phyloP scores from a whole-genome alignment of 2,329 filamentous ascomycete genomes.

The Cladophialophora psammophila region DNA sequence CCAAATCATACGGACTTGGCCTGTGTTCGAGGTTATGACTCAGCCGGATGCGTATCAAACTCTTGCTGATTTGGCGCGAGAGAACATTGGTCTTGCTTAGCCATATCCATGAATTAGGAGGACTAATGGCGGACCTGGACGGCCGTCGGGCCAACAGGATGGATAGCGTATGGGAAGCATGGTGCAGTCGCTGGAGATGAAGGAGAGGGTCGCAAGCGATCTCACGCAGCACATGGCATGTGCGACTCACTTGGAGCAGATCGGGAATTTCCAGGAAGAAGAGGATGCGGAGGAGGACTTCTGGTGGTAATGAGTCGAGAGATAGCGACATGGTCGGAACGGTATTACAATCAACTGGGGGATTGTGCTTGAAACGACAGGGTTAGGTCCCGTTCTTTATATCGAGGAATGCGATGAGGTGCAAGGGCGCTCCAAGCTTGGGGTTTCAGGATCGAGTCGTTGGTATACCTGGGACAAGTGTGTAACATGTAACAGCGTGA shows the following conservation, averaged over 20 bases:
- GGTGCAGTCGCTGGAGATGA: constrained; percentile 67
- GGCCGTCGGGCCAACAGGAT: constrained; percentile 64
- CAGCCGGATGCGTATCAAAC: constrained; percentile 70
- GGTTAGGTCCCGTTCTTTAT: neutral
- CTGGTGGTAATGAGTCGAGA: constrained; percentile 48
- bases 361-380: neutral
- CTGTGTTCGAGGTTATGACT: constrained; percentile 67
- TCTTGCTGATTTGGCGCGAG: constrained; percentile 68
- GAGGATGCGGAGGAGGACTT: constrained; percentile 55
- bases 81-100: constrained; percentile 70
- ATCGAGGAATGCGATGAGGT: neutral
- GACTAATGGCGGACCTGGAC: constrained; percentile 67
- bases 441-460: constrained; percentile 7
- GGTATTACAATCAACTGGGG: neutral
- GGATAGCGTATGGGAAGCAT: constrained; percentile 62
- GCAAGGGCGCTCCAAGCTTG: neutral
- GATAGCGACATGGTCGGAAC: constrained; percentile 17
- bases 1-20: constrained; percentile 66
- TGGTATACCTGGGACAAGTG: neutral
- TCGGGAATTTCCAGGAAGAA: constrained; percentile 57
- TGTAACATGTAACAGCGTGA: neutral
- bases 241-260: constrained; percentile 52
- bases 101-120: constrained; percentile 71
- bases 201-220: constrained; percentile 71
- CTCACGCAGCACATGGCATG: constrained; percentile 66